A percentile compares a stretch with the other conserved stretches of the same genome.
These are phyloP conservation scores for Bertia moriformis DNA, from an alignment of 2,329 filamentous ascomycete species.

Conservation along the genomic window DNA sequence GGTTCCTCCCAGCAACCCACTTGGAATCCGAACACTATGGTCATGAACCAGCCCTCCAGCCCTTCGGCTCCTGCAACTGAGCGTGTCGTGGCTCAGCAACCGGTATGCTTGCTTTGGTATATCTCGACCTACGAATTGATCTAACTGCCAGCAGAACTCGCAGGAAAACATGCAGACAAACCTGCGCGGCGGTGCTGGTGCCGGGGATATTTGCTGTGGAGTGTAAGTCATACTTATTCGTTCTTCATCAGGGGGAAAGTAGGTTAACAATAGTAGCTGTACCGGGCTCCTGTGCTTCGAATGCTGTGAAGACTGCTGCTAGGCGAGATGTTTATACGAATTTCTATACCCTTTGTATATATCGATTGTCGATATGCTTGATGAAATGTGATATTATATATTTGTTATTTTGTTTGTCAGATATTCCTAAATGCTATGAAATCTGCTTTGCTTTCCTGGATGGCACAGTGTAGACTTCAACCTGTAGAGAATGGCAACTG, in stretches of 20 bases:
- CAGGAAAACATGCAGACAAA: constrained; percentile 13
- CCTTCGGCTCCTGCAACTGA: constrained; percentile 11
- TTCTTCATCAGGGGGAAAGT: background rate
- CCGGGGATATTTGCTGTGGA: constrained; percentile 15
- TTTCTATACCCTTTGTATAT: background rate
- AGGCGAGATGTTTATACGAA: background rate
- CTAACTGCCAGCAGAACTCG: constrained; percentile 6
- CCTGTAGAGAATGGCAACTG: no score
- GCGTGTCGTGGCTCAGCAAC: constrained; percentile 10
- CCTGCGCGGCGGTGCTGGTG: constrained; percentile 14
- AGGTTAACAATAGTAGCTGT: background rate
- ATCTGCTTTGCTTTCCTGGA: background rate
- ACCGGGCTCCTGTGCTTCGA: background rate
- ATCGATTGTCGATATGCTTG: no score
- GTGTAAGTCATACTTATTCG: constrained; percentile 8
- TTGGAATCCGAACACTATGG: constrained; percentile 15
- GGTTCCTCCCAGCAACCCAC: constrained; percentile 6
- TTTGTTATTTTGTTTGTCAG: background rate
- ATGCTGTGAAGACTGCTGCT: constrained; percentile 1
- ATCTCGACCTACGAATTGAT: constrained; percentile 2
- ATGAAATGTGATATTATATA: no score
- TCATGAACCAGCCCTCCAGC: constrained; percentile 15
- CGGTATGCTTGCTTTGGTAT: constrained; percentile 7
- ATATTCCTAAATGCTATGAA: background rate
- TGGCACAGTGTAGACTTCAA: no score